phyloP scores from a whole-genome alignment of 2,329 filamentous ascomycete genomes.

The Cercospora sp. region DNA sequence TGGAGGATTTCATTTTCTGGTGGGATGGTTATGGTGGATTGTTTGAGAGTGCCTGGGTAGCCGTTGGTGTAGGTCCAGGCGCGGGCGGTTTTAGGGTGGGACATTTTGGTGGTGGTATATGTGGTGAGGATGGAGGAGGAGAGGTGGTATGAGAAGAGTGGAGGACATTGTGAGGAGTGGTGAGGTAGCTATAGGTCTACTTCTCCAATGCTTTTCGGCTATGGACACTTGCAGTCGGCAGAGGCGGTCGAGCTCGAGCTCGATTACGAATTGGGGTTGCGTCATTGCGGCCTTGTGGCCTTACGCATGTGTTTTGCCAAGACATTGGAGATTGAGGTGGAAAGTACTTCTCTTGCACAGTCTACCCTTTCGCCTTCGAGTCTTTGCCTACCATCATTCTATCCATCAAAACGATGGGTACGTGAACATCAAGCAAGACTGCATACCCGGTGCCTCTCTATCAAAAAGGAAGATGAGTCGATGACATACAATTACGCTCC shows the following conservation, averaged over 20 bases:
- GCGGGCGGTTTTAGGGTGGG: conserved; percentile 26
- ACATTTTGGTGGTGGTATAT: conserved; percentile 20
- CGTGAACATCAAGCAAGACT: too few species aligned
- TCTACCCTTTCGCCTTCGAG: too few species aligned
- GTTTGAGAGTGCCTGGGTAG: conserved; percentile 35
- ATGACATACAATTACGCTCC: too few species aligned
- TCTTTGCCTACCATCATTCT: too few species aligned
- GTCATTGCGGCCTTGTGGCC: conserved; percentile 1
- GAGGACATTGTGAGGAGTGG: neutral
- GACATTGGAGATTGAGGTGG: neutral
- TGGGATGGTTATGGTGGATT: conserved; percentile 29
- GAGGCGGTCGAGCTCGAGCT: neutral
- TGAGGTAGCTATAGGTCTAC: neutral
- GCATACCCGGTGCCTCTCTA: too few species aligned
- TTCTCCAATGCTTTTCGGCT: neutral
- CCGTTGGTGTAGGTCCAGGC: conserved; percentile 41
- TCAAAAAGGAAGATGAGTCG: too few species aligned
- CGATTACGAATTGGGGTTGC: neutral
- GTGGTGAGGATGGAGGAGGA: neutral
- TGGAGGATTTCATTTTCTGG: conserved; percentile 22
- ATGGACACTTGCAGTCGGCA: neutral
- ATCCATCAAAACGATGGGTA: too few species aligned
- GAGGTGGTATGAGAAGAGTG: neutral
- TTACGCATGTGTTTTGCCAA: neutral
- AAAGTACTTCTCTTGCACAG: too few species aligned